These are phyloP conservation scores for Trametes cinnabarina DNA, from an alignment of 768 basidiomycete species.

Conservation along the genomic window DNA sequence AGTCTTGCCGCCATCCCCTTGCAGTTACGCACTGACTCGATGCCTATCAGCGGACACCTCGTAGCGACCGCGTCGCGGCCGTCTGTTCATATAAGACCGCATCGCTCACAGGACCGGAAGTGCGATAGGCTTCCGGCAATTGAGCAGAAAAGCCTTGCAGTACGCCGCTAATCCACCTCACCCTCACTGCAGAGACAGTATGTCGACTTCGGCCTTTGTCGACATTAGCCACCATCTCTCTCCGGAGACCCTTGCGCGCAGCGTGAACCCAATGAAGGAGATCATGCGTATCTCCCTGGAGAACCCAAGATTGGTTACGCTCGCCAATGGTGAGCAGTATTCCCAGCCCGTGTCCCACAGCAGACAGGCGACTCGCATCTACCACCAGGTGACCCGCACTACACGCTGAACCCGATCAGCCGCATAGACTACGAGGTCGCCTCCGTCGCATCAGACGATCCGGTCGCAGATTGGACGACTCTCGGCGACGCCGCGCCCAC, in stretches of 20 bases:
- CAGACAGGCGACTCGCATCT: background rate
- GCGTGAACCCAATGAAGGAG: slow-evolving; percentile 35
- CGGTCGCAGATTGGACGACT: slow-evolving; percentile 29
- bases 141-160: too few relatives aligned
- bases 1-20: too few relatives aligned
- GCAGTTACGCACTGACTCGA: too few relatives aligned
- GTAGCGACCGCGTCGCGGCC: too few relatives aligned
- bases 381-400: slow-evolving; percentile 35
- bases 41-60: too few relatives aligned
- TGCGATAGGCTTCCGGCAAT: too few relatives aligned
- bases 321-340: slow-evolving; percentile 36
- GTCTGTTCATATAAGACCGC: too few relatives aligned
- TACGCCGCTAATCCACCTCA: too few relatives aligned
- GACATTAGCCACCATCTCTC: slow-evolving; percentile 38
- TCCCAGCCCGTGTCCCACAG: too few relatives aligned
- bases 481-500: slow-evolving; percentile 22
- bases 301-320: slow-evolving; percentile 29
- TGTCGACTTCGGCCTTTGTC: background rate
- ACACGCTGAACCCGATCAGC: slow-evolving; percentile 32
- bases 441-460: slow-evolving; percentile 25
- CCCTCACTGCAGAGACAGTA: too few relatives aligned
- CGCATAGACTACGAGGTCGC: slow-evolving; percentile 35
- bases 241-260: slow-evolving; percentile 28
- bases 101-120: too few relatives aligned
- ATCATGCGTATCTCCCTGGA: slow-evolving; percentile 28